A percentile compares a stretch with the other conserved stretches of the same genome.
phyloP scores from a whole-genome alignment of 2,329 filamentous ascomycete species.

The Colletotrichum shisoi region DNA sequence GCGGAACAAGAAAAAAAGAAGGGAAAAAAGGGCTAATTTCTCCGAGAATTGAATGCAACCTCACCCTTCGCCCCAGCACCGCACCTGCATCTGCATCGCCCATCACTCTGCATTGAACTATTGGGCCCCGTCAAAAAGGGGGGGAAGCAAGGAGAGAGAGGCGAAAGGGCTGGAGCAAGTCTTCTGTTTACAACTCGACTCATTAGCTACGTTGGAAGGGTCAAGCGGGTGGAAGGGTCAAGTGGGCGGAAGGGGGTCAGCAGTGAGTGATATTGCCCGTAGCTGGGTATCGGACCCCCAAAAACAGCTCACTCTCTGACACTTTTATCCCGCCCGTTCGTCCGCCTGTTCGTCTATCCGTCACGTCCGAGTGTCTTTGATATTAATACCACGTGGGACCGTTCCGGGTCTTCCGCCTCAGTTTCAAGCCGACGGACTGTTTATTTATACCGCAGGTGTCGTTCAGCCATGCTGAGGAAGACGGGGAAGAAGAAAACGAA shows the following conservation, averaged over 20 bases:
- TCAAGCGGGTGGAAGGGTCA: conserved; percentile 12
- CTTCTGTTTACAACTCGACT: background rate
- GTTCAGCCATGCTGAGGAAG: background rate
- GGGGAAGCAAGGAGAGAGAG: too few species aligned
- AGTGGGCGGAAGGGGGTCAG: conserved; percentile 5
- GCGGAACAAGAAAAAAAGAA: background rate
- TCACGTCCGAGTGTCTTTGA: conserved; percentile 1
- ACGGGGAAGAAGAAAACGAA: background rate
- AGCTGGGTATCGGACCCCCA: background rate
- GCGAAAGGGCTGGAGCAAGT: background rate
- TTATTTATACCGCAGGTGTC: conserved; percentile 13
- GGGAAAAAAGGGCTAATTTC: too few species aligned
- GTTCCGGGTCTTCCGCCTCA: background rate
- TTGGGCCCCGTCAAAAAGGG: background rate
- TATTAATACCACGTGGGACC: conserved; percentile 9
- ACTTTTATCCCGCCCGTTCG: background rate
- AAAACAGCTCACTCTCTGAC: background rate
- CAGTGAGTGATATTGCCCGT: too few species aligned
- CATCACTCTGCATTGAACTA: conserved; percentile 7
- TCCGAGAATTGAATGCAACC: background rate
- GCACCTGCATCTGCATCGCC: conserved; percentile 11
- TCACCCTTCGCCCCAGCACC: background rate
- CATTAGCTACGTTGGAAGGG: background rate
- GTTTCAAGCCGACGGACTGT: too few species aligned
- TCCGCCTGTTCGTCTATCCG: too few species aligned